Evolutionary conservation across 352 stramenopile genomes (phyloP).

Genomic region (Globisporangium takayamanum): DNA sequence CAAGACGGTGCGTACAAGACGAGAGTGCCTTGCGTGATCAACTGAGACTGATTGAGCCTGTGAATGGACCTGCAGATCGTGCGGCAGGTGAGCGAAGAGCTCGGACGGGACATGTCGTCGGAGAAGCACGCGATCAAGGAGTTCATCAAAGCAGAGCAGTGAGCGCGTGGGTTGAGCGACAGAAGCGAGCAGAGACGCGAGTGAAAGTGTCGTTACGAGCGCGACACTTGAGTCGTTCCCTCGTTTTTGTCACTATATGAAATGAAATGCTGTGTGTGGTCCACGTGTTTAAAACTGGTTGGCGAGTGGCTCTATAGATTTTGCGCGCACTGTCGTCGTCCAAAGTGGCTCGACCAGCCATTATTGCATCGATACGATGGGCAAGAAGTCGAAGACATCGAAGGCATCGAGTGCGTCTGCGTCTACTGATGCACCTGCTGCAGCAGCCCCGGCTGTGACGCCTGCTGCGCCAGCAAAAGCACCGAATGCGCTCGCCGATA

Average conservation of each 20-base stretch:
- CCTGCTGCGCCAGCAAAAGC: constrained; percentile 6
- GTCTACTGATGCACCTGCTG: not conserved
- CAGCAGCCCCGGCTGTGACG: not conserved
- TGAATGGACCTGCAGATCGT: constrained; percentile 45
- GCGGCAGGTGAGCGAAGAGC: constrained; percentile 53
- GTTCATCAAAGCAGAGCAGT: constrained; percentile 47
- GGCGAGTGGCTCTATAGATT: constrained; percentile 10
- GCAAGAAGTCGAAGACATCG: constrained; percentile 9
- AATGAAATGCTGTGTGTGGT: not conserved
- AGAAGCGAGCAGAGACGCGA: not conserved
- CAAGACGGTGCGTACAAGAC: constrained; percentile 50
- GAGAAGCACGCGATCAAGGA: constrained; percentile 81
- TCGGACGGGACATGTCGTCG: constrained; percentile 57
- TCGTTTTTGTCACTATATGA: not conserved
- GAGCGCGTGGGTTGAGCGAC: constrained; percentile 3
- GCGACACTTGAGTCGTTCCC: not conserved
- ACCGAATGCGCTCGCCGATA: constrained; percentile 28
- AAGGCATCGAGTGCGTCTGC: not conserved
- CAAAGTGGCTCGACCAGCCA: constrained; percentile 27
- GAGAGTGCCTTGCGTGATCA: too few species aligned
- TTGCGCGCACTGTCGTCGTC: constrained; percentile 4
- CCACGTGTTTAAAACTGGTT: constrained; percentile 1
- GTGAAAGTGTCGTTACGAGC: not conserved
- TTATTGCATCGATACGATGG: constrained; percentile 30
- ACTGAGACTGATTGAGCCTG: not conserved